Evolutionary conservation across 495 filamentous ascomycete genomes (phyloP), one percentile per base, ranked within the genome.

Genomic region (Penicillium canariense): DNA sequence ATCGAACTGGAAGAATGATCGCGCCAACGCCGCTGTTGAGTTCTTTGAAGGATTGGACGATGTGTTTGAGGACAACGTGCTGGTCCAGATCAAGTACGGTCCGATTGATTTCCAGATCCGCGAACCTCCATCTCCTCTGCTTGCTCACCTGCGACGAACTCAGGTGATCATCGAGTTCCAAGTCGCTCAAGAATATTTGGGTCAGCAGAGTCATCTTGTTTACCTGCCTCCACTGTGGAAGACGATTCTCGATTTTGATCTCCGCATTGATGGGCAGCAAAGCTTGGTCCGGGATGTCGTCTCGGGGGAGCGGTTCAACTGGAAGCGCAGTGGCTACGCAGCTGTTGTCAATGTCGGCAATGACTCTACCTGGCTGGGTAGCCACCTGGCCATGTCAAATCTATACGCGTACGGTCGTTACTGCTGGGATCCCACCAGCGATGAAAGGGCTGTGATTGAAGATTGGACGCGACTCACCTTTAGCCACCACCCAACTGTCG

Each of bases 21-120:
- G 85, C 1, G 85, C 84, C 2, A 86, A 85, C 52, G 84, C 83
- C 0, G 83, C 82, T 2, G 81, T 84, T 6, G 68, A 88, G 3
- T 88, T 75, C 64, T 88, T 88, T 65, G 69, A 81, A 34, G 69
- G 68, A 0, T 74, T 87, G 7, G 85, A 88, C 63, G 78, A 70
- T 14, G 55, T 82, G 58, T 87, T 88, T 53, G 79, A 82, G 27
- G 78, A 83, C 53, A 88, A 87, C 60, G 83, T 87, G 1, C 73
- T 87, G 0, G 71, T 88, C 7, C 85, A 88, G 61, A 83, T 87
- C 65, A 88, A 88, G 68, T 84, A 82, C 55, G 85, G 85, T 0
- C 84, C 84, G 0, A 87, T 87, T 59, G 85, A 88, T 66, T 88
- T 88, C 70, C 85, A 88, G 62, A 81, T 86, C 27, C 81, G 84